Conservation (phyloP, 192 early-diverging fungal species). For the Backusella circina region DNA sequence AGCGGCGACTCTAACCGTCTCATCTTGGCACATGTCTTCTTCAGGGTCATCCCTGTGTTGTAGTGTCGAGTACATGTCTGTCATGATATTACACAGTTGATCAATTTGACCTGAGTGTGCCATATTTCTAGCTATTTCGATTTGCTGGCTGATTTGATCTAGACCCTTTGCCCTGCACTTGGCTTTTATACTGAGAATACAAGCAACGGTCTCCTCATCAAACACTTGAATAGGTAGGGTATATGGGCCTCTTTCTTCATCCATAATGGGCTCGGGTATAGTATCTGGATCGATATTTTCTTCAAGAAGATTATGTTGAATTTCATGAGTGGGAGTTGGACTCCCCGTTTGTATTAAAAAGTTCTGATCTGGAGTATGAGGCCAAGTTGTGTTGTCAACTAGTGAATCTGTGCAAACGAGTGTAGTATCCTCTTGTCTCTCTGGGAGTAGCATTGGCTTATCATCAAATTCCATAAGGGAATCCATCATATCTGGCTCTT, state of each 20-base stretch:
- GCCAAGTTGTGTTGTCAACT: background rate
- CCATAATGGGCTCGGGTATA: constrained; percentile 22
- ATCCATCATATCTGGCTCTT: background rate
- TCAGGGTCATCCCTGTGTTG: background rate
- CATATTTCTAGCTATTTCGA: constrained; percentile 5
- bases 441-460: background rate
- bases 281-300: constrained; percentile 3
- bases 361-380: background rate
- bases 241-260: constrained; percentile 20
- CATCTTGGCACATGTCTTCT: background rate
- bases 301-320: background rate
- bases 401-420: background rate
- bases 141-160: background rate
- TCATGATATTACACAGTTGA: background rate
- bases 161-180: constrained; percentile 17
- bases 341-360: background rate
- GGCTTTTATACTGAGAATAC: constrained; percentile 18
- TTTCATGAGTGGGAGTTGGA: background rate
- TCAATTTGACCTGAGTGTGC: background rate
- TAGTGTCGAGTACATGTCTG: background rate
- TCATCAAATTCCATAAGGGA: background rate
- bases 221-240: background rate
- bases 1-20: background rate
- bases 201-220: constrained; percentile 14
- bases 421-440: background rate